Conservation (phyloP, 805 yeast genomes). For the Ascoidea asiatica region DNA sequence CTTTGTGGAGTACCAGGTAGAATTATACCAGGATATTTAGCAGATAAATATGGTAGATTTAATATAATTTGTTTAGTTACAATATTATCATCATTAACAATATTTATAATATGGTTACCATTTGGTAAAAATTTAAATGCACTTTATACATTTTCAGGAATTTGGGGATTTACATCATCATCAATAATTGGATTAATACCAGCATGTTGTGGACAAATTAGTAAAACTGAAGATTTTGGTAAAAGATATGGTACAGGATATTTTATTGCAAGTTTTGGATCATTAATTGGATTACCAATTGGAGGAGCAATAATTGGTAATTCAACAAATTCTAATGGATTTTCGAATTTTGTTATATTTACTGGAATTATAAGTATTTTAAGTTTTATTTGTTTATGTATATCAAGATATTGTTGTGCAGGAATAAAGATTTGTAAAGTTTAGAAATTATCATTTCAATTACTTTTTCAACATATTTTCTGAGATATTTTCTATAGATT, state of each 20-base stretch:
- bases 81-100: constrained; percentile 8
- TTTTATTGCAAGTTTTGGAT: constrained; percentile 16
- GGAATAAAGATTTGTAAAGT: too few relatives aligned
- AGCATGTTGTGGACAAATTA: constrained; percentile 52
- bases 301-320: constrained; percentile 1
- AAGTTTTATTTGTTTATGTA: too few relatives aligned
- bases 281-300: constrained; percentile 1
- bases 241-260: constrained; percentile 56
- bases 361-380: too few relatives aligned
- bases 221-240: constrained; percentile 53
- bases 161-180: constrained; percentile 48
- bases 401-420: too few relatives aligned
- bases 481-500: too few relatives aligned
- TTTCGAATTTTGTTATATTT: too few relatives aligned
- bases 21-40: too few relatives aligned
- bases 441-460: too few relatives aligned
- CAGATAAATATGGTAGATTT: too few relatives aligned
- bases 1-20: too few relatives aligned
- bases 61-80: too few relatives aligned
- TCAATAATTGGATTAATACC: constrained; percentile 55
- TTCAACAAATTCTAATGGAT: not conserved
- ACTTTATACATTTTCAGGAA: constrained; percentile 36
- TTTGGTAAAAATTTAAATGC: constrained; percentile 31
- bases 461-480: too few relatives aligned
- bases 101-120: constrained; percentile 61